phyloP scores from a whole-genome alignment of 257 asterid species.

The Nicotiana benthamiana region DNA sequence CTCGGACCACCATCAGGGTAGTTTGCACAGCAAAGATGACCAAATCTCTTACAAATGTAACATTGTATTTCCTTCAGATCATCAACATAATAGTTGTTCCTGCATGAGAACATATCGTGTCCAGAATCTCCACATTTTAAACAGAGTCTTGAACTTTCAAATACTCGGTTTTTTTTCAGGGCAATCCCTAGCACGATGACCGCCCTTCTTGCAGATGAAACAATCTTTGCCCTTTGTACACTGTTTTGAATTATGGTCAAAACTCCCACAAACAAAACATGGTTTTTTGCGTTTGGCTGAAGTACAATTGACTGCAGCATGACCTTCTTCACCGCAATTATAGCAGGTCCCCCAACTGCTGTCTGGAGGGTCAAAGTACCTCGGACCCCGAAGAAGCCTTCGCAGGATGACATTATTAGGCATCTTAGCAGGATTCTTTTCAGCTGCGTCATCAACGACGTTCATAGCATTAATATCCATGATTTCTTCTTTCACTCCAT shows the following conservation, averaged over 20 bases:
- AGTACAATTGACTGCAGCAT: conserved; percentile 63
- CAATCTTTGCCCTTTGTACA: conserved; percentile 83
- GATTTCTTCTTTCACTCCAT: conserved; percentile 27
- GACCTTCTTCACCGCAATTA: conserved; percentile 98
- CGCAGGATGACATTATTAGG: conserved; percentile 54
- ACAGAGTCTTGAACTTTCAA: conserved; percentile 48
- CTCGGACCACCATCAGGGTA: conserved; percentile 42
- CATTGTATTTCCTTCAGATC: conserved; percentile 84
- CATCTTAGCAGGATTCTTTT: conserved; percentile 35
- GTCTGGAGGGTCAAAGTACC: conserved; percentile 96
- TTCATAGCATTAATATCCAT: conserved; percentile 23
- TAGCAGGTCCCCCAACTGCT: conserved; percentile 88
- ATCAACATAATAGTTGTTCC: conserved; percentile 51
- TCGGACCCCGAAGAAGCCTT: conserved; percentile 98
- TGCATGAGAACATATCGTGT: conserved; percentile 80
- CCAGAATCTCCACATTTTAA: conserved; percentile 82
- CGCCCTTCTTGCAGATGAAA: conserved; percentile 74
- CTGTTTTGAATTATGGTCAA: conserved; percentile 71
- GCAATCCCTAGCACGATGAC: conserved; percentile 94
- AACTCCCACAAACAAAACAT: conserved; percentile 91
- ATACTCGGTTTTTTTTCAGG: conserved; percentile 41
- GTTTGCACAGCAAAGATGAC: conserved; percentile 79
- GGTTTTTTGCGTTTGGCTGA: conserved; percentile 80
- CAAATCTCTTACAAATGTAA: conserved; percentile 61
- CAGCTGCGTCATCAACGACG: conserved; percentile 26